Conservation (phyloP, 805 yeast genomes). For the Ogataea parapolymorpha region DNA sequence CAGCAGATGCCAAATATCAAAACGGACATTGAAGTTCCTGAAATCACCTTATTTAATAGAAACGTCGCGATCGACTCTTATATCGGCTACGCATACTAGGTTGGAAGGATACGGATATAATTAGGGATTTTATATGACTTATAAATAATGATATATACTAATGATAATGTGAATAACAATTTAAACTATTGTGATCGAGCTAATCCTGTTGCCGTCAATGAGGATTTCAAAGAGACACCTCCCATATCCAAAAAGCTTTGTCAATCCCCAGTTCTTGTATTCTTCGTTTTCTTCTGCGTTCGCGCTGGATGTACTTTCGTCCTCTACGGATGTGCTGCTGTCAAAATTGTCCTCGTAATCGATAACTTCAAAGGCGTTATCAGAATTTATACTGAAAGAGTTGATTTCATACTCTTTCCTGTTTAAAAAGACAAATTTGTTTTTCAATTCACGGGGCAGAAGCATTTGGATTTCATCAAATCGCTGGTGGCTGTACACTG, state of each 20-base stretch:
- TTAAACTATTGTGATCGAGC: constrained; percentile 27
- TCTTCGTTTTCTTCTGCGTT: constrained; percentile 17
- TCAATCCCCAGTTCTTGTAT: constrained; percentile 34
- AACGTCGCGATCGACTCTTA: constrained; percentile 31
- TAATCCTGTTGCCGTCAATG: constrained; percentile 27
- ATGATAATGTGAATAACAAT: background rate
- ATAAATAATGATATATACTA: constrained; percentile 3
- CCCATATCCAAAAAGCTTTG: constrained; percentile 27
- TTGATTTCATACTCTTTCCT: constrained; percentile 33
- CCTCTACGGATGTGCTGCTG: constrained; percentile 7
- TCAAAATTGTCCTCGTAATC: constrained; percentile 27
- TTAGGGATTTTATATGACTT: constrained; percentile 1
- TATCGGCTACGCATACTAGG: constrained; percentile 27
- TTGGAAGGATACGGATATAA: constrained; percentile 1
- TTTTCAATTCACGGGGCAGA: constrained; percentile 6
- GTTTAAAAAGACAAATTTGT: constrained; percentile 31
- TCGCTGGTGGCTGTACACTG: background rate
- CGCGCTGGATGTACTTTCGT: background rate
- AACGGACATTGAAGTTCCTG: constrained; percentile 40
- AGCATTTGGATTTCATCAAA: background rate
- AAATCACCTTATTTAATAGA: constrained; percentile 33
- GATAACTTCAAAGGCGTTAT: constrained; percentile 28
- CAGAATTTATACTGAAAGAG: constrained; percentile 17
- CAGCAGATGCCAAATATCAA: constrained; percentile 37
- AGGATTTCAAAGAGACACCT: constrained; percentile 32